Evolutionary conservation across 306 rosid species (phyloP), one percentile per base, ranked within the genome.

Genomic region (Vachellia pachyceras): DNA sequence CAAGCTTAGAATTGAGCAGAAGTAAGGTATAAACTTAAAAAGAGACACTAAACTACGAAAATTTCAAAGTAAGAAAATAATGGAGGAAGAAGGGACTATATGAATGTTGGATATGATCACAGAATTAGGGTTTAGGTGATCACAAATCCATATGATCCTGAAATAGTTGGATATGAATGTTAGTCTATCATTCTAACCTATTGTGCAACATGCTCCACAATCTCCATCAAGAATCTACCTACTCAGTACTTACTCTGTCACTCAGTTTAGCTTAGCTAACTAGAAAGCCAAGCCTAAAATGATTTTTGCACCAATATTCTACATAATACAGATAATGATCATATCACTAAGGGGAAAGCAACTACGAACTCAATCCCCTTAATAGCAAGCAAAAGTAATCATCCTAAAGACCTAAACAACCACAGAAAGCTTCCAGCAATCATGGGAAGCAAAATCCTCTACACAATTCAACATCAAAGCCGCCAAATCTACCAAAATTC

Each of bases 271-370:
- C 17, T 11, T 3, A 40, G 40, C 42, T 20, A 54, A 39, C 9
- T 67, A 15, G 83, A 22, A 69, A 73, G 67, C 63, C 39, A 49
- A 52, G 77, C 64, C 52, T 64, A 15, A 45, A 17, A 80, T 25
- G 7, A 75, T 20, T 76, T 60, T 18, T 41, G 71, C 44, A 42
- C 70, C 57, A 61, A 60, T 14, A 42, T 15, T 20, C 60, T 60
- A 35, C 47, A n/a, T n/a, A n/a, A n/a, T n/a, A n/a, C n/a, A 44
- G 42, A 42, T 5, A 40, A 11, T 15, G 25, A 61, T 61, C 6
- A 17, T 60, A 54, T 11, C 64, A 63, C 61, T 3, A 60, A 33
- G 41, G n/a, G n/a, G n/a, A n/a, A n/a, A n/a, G n/a, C n/a, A n/a
- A n/a, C n/a, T n/a, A n/a, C n/a, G n/a, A n/a, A n/a, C n/a, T n/a